Percentiles rank a stretch among this genome's conserved stretches.
phyloP scores from a whole-genome alignment of 1,284 basidiomycete genomes.

The Apiotrichum domesticum region DNA sequence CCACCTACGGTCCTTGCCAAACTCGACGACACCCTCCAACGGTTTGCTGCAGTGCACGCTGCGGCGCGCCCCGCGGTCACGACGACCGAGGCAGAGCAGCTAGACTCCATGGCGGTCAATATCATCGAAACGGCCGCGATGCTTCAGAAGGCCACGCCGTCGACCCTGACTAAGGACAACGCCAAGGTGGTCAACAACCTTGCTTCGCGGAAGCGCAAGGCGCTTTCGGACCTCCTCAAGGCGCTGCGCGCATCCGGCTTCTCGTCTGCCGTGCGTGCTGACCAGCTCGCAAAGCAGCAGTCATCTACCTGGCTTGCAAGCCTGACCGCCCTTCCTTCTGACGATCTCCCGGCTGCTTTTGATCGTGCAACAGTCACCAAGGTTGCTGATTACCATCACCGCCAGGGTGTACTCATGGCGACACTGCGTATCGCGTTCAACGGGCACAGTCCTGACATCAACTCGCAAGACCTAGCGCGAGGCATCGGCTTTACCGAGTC shows the following conservation, averaged over 20 bases:
- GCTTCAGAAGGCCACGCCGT: conserved; percentile 56
- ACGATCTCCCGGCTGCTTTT: conserved; percentile 18
- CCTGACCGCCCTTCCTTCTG: conserved; percentile 16
- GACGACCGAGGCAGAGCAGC: conserved; percentile 19
- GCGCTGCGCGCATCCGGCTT: conserved; percentile 79
- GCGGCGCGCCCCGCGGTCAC: conserved; percentile 18
- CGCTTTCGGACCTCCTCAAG: conserved; percentile 85
- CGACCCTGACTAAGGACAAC: conserved; percentile 58
- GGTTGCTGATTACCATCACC: conserved; percentile 64
- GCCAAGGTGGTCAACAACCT: conserved; percentile 71
- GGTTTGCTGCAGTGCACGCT: conserved; percentile 36
- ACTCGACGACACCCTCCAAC: conserved; percentile 37
- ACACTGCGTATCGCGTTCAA: conserved; percentile 61
- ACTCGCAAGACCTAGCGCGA: conserved; percentile 75
- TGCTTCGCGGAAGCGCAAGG: conserved; percentile 75
- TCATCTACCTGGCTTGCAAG: conserved; percentile 63
- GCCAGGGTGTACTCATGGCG: conserved; percentile 63
- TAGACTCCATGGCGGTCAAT: conserved; percentile 65
- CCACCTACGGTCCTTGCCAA: conserved; percentile 24
- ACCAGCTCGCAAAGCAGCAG: conserved; percentile 60
- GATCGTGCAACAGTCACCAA: conserved; percentile 22
- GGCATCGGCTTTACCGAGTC: conserved; percentile 77
- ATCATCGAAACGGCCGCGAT: conserved; percentile 65
- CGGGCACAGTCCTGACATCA: conserved; percentile 72
- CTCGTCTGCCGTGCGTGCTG: conserved; percentile 64